Evolutionary conservation across 2,329 filamentous ascomycete genomes (phyloP), one percentile per base, ranked within the genome.

Genomic region (Penicillium polonicum): DNA sequence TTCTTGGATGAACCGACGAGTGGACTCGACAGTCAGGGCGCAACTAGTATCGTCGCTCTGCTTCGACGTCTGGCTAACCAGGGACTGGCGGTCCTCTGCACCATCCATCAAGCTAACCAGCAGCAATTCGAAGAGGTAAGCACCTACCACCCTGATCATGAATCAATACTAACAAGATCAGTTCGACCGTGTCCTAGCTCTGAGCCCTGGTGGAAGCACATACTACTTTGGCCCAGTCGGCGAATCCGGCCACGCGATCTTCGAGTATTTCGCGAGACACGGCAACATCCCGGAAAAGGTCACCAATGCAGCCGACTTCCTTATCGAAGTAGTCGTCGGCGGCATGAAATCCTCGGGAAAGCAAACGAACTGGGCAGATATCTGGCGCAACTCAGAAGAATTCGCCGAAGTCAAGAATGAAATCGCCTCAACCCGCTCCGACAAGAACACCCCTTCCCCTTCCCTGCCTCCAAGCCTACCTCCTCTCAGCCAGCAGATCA

Each of bases 171-270:
- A 52, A 69, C 36, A 35, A 13, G 1, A 84, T 60, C 78, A 88
- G 66, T 89, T 89, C 70, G 86, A 89, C 68, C 86, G 86, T 76
- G 83, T 89, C 6, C 78, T 89, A 2, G 84, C 85, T 0, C 75
- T 89, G n/a, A 86, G 86, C 59, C 85, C 81, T 0, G 85, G 85
- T 36, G 86, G 85, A 41, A 85, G 84, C 62, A 85, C 84, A 0
- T 87, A 87, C 68, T 90, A 89, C 72, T 89, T 89, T 55, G 87
- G 86, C 0, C 82, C 83, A 0, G 83, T 89, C 1, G 87, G 87
- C 48, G 77, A 86, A 35, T 84, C 85, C 46, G 86, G 85, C 7
- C 75, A 78, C 9, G 80, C 81, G 21, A 83, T 89, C 5, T 83
- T 86, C 61, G 78, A 86, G 19, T 89, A 89, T 68, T 89, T 89